phyloP scores from a whole-genome alignment of 345 rosid genomes.

The Physaria fendleri region DNA sequence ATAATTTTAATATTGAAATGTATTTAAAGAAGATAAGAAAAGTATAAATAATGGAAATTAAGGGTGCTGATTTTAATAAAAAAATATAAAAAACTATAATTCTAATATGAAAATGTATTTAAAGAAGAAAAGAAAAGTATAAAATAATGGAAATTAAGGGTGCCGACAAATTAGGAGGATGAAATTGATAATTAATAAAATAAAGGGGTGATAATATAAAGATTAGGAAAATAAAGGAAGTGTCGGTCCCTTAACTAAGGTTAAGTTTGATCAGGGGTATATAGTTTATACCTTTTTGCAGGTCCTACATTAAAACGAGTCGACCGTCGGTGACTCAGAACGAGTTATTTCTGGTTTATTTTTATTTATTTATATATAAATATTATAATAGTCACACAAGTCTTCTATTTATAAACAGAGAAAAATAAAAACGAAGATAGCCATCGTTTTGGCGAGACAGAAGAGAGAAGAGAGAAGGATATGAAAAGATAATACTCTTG shows the following conservation, averaged over 20 bases:
- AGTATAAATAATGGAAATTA: neutral
- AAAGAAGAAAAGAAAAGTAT: neutral
- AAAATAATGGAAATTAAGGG: neutral
- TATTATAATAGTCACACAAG: neutral
- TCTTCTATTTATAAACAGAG: constrained; percentile 29
- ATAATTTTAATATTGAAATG: too few species aligned
- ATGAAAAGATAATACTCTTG: constrained; percentile 26
- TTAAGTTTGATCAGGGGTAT: constrained; percentile 42
- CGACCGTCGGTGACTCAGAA: constrained; percentile 81
- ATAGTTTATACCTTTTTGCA: constrained; percentile 27
- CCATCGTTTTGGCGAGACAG: constrained; percentile 14
- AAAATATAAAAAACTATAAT: too few species aligned
- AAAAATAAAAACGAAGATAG: constrained; percentile 23
- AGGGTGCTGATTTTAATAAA: constrained; percentile 25
- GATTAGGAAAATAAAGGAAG: constrained; percentile 5
- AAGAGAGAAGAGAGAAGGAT: constrained; percentile 10
- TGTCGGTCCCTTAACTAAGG: constrained; percentile 63
- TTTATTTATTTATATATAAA: neutral
- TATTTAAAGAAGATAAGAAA: neutral
- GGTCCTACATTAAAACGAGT: constrained; percentile 36
- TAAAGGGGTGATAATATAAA: constrained; percentile 28
- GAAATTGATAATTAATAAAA: neutral
- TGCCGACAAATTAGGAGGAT: constrained; percentile 21
- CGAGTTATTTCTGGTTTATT: constrained; percentile 20
- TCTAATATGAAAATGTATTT: too few species aligned